A percentile compares a stretch with the other conserved stretches of the same genome.
These are phyloP conservation scores for Tricholoma sp. DNA, from an alignment of 768 basidiomycete genomes.

Conservation along the genomic window DNA sequence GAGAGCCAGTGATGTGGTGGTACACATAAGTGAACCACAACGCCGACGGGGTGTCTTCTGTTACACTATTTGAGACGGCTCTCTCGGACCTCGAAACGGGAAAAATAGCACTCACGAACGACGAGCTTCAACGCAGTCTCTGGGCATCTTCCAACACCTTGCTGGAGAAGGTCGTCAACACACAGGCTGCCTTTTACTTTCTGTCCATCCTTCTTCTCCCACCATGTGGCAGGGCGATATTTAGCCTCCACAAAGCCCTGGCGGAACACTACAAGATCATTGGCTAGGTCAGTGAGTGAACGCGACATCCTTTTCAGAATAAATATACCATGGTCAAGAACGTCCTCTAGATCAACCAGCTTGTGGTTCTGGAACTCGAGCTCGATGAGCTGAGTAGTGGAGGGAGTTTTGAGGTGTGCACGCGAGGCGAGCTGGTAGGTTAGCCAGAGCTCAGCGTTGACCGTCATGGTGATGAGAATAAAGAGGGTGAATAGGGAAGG, in stretches of 20 bases:
- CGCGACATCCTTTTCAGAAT: neutral
- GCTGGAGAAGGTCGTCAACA: slow-evolving; percentile 30
- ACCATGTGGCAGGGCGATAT: slow-evolving; percentile 37
- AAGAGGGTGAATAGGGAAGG: neutral
- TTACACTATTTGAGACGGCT: neutral
- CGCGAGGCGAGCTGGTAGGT: slow-evolving; percentile 45
- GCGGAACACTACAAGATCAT: slow-evolving; percentile 27
- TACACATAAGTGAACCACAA: slow-evolving; percentile 44
- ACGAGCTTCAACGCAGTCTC: slow-evolving; percentile 40
- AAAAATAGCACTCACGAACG: slow-evolving; percentile 29
- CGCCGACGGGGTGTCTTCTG: slow-evolving; percentile 35
- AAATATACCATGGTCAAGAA: slow-evolving; percentile 37
- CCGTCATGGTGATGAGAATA: slow-evolving; percentile 9
- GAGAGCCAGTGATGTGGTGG: slow-evolving; percentile 23
- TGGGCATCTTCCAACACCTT: slow-evolving; percentile 38
- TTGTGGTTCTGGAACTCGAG: slow-evolving; percentile 35
- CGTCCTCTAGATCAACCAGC: slow-evolving; percentile 41
- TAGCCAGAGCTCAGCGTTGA: slow-evolving; percentile 39
- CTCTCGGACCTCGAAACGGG: neutral
- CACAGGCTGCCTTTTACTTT: slow-evolving; percentile 29
- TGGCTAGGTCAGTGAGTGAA: slow-evolving; percentile 13
- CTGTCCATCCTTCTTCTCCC: slow-evolving; percentile 35
- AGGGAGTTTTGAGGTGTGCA: slow-evolving; percentile 26
- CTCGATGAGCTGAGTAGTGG: slow-evolving; percentile 43
- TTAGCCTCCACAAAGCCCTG: slow-evolving; percentile 44